Evolutionary conservation across 805 yeast species (phyloP).

Genomic region (Candida railenensis): DNA sequence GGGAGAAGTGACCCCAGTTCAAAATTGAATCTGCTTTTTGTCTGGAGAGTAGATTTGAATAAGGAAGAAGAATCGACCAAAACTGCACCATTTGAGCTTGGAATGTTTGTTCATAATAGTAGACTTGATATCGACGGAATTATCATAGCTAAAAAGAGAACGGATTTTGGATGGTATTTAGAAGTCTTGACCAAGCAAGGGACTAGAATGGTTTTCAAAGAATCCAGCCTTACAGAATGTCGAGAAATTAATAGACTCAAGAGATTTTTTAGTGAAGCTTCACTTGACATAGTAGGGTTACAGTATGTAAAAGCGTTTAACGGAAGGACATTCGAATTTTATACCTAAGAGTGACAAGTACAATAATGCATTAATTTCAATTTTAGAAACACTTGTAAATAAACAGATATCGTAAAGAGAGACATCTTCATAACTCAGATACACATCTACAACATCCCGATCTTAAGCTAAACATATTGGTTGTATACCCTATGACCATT

Average conservation of each 20-base stretch:
- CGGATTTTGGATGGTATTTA: background rate
- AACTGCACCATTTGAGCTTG: no score
- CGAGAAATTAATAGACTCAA: background rate
- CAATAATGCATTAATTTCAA: no score
- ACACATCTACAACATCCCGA: no score
- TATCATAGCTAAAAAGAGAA: background rate
- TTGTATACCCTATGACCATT: no score
- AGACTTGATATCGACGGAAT: background rate
- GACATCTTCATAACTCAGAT: no score
- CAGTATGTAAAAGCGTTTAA: conserved; percentile 3
- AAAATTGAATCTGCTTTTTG: no score
- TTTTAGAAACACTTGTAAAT: no score
- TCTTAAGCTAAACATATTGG: no score
- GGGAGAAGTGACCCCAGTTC: no score
- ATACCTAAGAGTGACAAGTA: background rate
- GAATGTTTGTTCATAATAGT: background rate
- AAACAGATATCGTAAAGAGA: no score
- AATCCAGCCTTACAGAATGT: background rate
- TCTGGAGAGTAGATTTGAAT: background rate
- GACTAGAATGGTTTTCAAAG: background rate
- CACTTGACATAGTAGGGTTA: background rate
- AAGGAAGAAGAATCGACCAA: background rate
- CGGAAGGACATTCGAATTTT: background rate
- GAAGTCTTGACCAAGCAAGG: background rate
- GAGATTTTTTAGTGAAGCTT: background rate